These are phyloP conservation scores for Globisporangium nodosum DNA, from an alignment of 352 stramenopile genomes.

Conservation along the genomic window DNA sequence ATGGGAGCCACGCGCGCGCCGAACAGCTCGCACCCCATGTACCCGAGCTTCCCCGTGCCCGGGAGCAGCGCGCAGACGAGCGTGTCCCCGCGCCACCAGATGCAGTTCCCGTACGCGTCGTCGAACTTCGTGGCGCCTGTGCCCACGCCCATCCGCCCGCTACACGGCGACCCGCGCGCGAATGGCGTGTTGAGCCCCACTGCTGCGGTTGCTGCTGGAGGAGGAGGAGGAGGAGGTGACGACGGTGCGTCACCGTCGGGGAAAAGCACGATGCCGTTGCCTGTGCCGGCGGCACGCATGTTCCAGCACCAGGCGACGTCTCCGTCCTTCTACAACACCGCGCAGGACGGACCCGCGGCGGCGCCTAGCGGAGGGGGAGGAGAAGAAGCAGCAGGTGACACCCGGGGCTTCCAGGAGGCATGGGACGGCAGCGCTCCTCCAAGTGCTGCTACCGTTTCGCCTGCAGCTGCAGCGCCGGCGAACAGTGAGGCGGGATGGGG, in stretches of 20 bases:
- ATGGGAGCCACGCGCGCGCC: not conserved
- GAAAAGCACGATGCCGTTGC: slow-evolving; percentile 7
- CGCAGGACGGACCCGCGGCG: slow-evolving; percentile 31
- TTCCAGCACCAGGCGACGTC: slow-evolving; percentile 51
- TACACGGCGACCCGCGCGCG: slow-evolving; percentile 56
- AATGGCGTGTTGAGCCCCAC: not conserved
- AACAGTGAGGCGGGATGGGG: not conserved
- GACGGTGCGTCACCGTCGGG: not conserved
- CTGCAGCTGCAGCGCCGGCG: not conserved
- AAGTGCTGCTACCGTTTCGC: not conserved
- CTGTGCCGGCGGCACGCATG: slow-evolving; percentile 46
- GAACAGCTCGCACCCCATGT: slow-evolving; percentile 12
- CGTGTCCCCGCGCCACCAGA: slow-evolving; percentile 12
- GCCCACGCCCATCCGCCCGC: slow-evolving; percentile 68
- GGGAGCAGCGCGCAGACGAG: not conserved
- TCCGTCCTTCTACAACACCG: slow-evolving; percentile 53
- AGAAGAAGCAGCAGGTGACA: slow-evolving; percentile 2
- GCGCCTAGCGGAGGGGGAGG: not conserved
- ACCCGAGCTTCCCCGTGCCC: slow-evolving; percentile 11
- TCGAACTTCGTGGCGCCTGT: slow-evolving; percentile 60
- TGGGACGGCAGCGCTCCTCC: not conserved
- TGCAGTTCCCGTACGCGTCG: slow-evolving; percentile 55
- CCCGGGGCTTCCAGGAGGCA: slow-evolving; percentile 27
- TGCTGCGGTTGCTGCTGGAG: not conserved
- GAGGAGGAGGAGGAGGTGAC: not conserved